phyloP scores from a whole-genome alignment of 1,139 yeast genomes.

The Saccharomycopsis crataegensis region DNA sequence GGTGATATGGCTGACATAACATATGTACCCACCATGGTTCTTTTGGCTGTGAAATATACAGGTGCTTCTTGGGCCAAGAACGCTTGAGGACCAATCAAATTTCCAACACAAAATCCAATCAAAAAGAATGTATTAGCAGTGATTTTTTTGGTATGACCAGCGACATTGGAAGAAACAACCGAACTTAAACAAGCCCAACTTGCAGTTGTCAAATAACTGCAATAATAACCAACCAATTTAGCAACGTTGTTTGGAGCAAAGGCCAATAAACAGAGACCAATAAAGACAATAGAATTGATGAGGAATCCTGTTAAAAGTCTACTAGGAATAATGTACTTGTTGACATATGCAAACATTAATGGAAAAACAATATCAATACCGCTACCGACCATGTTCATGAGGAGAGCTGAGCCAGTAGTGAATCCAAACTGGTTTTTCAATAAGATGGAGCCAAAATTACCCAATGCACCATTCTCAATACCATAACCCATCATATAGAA shows the following conservation, averaged over 20 bases:
- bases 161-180: slow-evolving; percentile 41
- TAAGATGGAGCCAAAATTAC: slow-evolving; percentile 35
- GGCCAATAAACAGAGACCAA: slow-evolving; percentile 28
- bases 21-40: slow-evolving; percentile 35
- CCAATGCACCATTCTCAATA: slow-evolving; percentile 41
- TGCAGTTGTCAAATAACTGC: slow-evolving; percentile 25
- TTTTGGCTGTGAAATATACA: slow-evolving; percentile 38
- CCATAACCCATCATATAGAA: slow-evolving; percentile 33
- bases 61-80: slow-evolving; percentile 44
- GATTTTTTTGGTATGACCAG: slow-evolving; percentile 55
- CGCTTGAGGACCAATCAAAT: slow-evolving; percentile 51
- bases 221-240: slow-evolving; percentile 35
- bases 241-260: slow-evolving; percentile 25
- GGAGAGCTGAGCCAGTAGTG: slow-evolving; percentile 33
- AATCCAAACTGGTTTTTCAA: slow-evolving; percentile 32
- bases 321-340: slow-evolving; percentile 8
- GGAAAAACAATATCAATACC: slow-evolving; percentile 24
- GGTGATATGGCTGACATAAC: slow-evolving; percentile 19
- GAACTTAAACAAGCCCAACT: slow-evolving; percentile 27
- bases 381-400: slow-evolving; percentile 34
- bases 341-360: not conserved
- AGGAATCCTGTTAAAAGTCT: slow-evolving; percentile 21
- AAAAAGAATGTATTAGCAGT: slow-evolving; percentile 38
- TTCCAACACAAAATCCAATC: slow-evolving; percentile 52
- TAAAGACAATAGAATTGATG: slow-evolving; percentile 26